phyloP scores from a whole-genome alignment of 208 protist species.

The Acanthamoeba royreba region DNA sequence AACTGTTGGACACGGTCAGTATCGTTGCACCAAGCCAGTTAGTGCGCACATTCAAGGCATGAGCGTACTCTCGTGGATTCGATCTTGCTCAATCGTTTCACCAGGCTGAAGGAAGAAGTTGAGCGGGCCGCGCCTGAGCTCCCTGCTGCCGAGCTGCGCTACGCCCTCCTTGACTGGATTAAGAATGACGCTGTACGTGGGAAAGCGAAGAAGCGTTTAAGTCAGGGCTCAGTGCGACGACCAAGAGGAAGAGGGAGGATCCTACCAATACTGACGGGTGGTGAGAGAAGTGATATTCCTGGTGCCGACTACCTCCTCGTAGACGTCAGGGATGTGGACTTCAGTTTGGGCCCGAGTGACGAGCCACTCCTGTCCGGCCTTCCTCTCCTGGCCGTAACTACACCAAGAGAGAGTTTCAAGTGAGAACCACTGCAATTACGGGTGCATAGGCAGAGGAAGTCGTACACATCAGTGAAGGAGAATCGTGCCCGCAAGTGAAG shows the following conservation, averaged over 20 bases:
- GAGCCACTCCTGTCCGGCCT: slow-evolving; percentile 87
- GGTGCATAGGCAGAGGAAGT: neutral
- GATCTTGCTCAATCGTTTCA: slow-evolving; percentile 79
- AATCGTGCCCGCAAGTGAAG: slow-evolving; percentile 83
- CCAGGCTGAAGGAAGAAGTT: slow-evolving; percentile 87
- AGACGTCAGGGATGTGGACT: slow-evolving; percentile 81
- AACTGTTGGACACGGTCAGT: slow-evolving; percentile 24
- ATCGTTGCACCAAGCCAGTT: neutral
- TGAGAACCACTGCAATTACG: neutral
- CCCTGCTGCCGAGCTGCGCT: slow-evolving; percentile 67
- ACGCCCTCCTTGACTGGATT: slow-evolving; percentile 63
- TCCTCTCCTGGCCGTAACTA: slow-evolving; percentile 79
- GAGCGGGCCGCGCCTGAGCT: slow-evolving; percentile 77
- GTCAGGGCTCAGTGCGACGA: neutral
- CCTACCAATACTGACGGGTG: slow-evolving; percentile 66
- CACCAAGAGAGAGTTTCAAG: neutral
- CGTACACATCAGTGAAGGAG: slow-evolving; percentile 82
- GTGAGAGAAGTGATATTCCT: slow-evolving; percentile 64
- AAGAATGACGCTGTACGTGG: slow-evolving; percentile 53
- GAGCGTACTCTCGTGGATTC: slow-evolving; percentile 62
- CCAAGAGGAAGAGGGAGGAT: neutral
- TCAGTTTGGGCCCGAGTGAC: slow-evolving; percentile 76
- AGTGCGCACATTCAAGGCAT: too few species aligned
- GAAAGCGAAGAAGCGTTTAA: neutral
- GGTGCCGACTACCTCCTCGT: slow-evolving; percentile 80